phyloP scores from a whole-genome alignment of 2,329 filamentous ascomycete genomes.

The Apiospora rasikravindrae region DNA sequence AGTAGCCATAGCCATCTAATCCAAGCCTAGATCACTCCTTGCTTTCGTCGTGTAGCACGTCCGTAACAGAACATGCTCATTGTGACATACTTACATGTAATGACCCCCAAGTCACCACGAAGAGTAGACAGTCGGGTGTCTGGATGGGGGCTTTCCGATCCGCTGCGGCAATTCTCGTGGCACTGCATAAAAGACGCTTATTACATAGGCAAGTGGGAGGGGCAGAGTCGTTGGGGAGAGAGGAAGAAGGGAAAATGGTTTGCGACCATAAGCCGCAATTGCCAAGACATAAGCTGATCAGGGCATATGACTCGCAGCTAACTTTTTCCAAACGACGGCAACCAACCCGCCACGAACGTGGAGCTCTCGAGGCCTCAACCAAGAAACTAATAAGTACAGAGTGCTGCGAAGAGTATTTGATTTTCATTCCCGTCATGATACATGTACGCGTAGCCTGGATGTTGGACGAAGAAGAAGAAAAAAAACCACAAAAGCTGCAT shows the following conservation, averaged over 20 bases:
- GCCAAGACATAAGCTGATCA: background rate
- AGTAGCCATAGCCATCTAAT: conserved; percentile 1
- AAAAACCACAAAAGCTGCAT: background rate
- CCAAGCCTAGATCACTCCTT: background rate
- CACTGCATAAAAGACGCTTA: too few species aligned
- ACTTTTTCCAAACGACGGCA: background rate
- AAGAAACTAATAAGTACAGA: too few species aligned
- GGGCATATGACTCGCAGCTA: background rate
- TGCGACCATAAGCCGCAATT: background rate
- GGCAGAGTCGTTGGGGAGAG: background rate
- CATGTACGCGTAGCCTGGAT: too few species aligned
- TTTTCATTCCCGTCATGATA: background rate
- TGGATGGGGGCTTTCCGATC: too few species aligned
- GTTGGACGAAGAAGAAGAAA: too few species aligned
- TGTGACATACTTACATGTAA: background rate
- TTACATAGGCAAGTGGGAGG: background rate
- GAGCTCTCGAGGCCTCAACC: background rate
- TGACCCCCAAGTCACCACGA: too few species aligned
- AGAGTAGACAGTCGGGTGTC: too few species aligned
- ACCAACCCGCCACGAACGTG: background rate
- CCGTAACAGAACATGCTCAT: background rate
- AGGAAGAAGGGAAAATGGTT: background rate
- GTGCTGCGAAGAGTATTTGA: background rate
- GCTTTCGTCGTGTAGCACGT: background rate
- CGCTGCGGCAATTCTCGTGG: too few species aligned